phyloP scores from a whole-genome alignment of 2,329 filamentous ascomycete species.

The Trichoderma cornu-damae region DNA sequence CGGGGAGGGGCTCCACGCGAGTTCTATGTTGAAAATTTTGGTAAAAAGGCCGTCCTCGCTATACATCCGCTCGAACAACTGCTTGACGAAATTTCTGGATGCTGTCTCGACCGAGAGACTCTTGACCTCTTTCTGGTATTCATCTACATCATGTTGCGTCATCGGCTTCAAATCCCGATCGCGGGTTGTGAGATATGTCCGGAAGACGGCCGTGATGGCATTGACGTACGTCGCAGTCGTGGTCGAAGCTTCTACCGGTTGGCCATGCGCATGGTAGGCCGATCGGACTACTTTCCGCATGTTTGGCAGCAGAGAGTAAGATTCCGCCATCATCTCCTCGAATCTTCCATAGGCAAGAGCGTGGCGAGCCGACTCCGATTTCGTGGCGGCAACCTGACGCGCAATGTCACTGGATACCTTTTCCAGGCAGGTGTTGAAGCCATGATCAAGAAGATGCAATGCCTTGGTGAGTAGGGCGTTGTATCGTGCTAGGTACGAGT shows the following conservation, averaged over 20 bases:
- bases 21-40: constrained; percentile 52
- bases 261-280: constrained; percentile 50
- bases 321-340: constrained; percentile 53
- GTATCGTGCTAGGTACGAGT: constrained; percentile 83
- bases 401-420: constrained; percentile 51
- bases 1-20: constrained; percentile 45
- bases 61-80: constrained; percentile 54
- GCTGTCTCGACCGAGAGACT: constrained; percentile 49
- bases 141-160: constrained; percentile 49
- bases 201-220: constrained; percentile 51
- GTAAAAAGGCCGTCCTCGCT: constrained; percentile 50
- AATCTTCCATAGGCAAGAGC: constrained; percentile 57
- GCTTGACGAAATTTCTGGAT: constrained; percentile 54
- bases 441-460: constrained; percentile 56
- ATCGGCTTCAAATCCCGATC: constrained; percentile 51
- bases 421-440: constrained; percentile 49
- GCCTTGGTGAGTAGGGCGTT: constrained; percentile 69
- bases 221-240: constrained; percentile 50
- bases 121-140: constrained; percentile 50
- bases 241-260: constrained; percentile 38
- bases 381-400: constrained; percentile 48
- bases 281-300: constrained; percentile 48
- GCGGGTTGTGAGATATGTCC: constrained; percentile 47
- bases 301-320: constrained; percentile 52
- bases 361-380: constrained; percentile 55